Base-by-base conservation (phyloP, 225 moss, liverwort and hornwort genomes). In the Physcomitrium patens region DNA sequence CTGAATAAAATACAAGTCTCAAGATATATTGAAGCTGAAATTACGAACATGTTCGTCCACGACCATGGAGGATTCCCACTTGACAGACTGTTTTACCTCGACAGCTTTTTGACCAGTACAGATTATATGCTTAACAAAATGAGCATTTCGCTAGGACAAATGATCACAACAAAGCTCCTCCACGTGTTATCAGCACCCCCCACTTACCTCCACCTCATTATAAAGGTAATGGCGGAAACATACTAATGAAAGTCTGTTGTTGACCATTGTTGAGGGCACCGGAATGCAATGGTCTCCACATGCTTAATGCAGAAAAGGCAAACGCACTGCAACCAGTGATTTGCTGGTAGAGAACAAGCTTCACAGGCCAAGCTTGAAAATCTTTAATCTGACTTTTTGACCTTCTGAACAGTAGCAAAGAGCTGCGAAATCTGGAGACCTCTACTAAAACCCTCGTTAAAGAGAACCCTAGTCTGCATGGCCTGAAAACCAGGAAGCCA, bases 401-500 rank as follows among this genome's bases (percentile, higher is more conserved):
- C 67, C 70, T 75, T 85, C 54, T 79, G 79, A 55, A 87, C 87
- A 60, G 87, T 84, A 49, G 72, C 80, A 17, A 94, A 57, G 61
- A 99, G 78, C 67, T 87, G 82, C 0, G 60, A n/a, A 54, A 99
- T 86, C 31, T 93, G 86, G 65, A 99, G 86, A 44, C 99, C 99
- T 77, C 99, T 90, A 77, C 99, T 99, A 48, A 99, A 99, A 28
- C 86, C 99, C 78, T 99, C 99, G 59, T 95, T 99, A 70, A 99
- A 99, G 58, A 99, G 91, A 65, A 99, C 91, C 71, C 99, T 84
- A 3, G 93, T 99, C 86, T 99, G 99, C 99, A 99, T 99, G 3
- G 93, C 86, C 80, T 99, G 99, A 59, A 99, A 90, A 54, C 95
- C 99, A 53, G 99, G 99, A 63, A 99, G 69, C 99, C 95, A 95